Evolutionary conservation across 2,329 filamentous ascomycete species (phyloP), one percentile per base, ranked within the genome.

Genomic region (Nannizziopsis barbatae): DNA sequence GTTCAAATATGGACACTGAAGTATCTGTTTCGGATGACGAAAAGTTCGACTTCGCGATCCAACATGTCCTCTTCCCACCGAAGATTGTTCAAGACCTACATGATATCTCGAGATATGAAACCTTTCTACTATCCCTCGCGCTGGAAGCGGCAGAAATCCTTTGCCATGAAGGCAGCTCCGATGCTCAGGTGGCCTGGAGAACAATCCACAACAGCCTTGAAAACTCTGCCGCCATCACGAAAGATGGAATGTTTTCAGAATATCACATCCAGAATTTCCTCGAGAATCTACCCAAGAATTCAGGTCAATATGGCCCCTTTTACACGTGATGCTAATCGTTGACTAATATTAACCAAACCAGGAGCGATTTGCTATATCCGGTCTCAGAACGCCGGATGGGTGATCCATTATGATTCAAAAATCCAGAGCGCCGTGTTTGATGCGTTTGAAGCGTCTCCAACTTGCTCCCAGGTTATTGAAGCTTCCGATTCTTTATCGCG

Each of bases 31-130:
- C 22, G 22, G 22, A 27, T 27, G 7, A 27, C 22, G 17, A 17
- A 20, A 18, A 45, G 15, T 45, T 45, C 12, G 17, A 37, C 11
- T 45, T 37, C 10, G 51, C 73, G 1, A 61, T 73, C 33, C 55
- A 74, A 33, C 71, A 76, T 54, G 57, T 75, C 1, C 72, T 75
- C 15, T 63, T 76, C 0, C 74, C 73, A 0, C 70, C 72, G 1
- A 63, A 71, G 36, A 58, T 75, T 0, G 73, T 73, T 0, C 65
- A 73, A 42, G 31, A 56, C 38, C 59, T 65, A 11, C 63, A 69
- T 31, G 52, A 55, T 6, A 33, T 38, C 40, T 35, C 47, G 9
- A 38, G 30, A 32, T 62, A 67, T 17, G 46, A 48, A 37, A 11
- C 35, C 12, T n/a, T 17, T 4, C 46, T 48, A 27, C 12, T 48